phyloP scores from a whole-genome alignment of 2,329 filamentous ascomycete species.

The Biscogniauxia mediterranea region DNA sequence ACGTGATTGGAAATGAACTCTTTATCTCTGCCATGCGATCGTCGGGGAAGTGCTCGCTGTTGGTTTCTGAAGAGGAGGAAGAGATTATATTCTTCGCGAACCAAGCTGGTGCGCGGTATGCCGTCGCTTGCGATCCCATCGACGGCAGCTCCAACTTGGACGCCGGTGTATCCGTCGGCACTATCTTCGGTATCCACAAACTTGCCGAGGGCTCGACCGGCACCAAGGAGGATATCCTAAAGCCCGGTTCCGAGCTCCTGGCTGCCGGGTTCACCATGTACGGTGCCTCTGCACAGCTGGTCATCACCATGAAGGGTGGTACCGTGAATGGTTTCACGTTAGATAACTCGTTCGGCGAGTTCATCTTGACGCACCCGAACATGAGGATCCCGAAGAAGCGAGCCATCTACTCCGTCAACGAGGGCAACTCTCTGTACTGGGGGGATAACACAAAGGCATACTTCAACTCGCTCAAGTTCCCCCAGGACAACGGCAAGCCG shows the following conservation, averaged over 20 bases:
- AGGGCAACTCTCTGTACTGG: constrained; percentile 98
- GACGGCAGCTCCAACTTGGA: constrained; percentile 97
- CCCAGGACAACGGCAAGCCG: constrained; percentile 73
- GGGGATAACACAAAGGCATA: constrained; percentile 82
- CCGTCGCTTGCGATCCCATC: constrained; percentile 95
- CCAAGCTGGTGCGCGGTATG: constrained; percentile 77
- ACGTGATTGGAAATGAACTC: constrained; percentile 97
- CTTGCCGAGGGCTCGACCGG: constrained; percentile 73
- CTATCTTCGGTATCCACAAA: constrained; percentile 94
- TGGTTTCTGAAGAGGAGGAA: constrained; percentile 98
- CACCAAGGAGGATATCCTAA: constrained; percentile 81
- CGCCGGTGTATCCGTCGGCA: constrained; percentile 95
- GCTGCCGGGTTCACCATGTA: constrained; percentile 99
- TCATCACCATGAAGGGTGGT: constrained; percentile 93
- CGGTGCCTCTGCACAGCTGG: constrained; percentile 91
- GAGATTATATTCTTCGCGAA: constrained; percentile 84
- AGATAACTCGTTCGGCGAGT: constrained; percentile 94
- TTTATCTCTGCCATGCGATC: constrained; percentile 95
- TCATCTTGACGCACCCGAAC: constrained; percentile 94
- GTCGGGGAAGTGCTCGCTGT: constrained; percentile 82
- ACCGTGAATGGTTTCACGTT: constrained; percentile 96
- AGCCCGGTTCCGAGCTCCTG: constrained; percentile 85
- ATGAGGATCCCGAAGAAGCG: constrained; percentile 82
- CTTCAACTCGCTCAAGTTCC: constrained; percentile 84
- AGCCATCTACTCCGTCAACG: constrained; percentile 95